Base-by-base conservation (phyloP, 257 asterid genomes). In the Marsdenia floribunda region DNA sequence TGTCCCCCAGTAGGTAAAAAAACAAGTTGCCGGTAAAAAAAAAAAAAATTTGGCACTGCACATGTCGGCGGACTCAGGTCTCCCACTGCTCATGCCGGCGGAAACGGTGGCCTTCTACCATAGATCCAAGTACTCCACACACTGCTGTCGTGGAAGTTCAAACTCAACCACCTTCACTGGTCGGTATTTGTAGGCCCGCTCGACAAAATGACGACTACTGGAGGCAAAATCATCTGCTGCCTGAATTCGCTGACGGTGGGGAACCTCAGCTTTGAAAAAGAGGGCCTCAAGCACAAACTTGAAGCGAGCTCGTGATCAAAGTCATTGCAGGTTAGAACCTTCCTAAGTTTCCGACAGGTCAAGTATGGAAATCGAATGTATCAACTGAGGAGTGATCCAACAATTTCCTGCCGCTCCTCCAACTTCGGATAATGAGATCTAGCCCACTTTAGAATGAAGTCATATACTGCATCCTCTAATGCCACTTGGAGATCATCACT, bases 401-500 rank as follows among this genome's bases (percentile, higher is more conserved):
- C 85, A 65, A 92, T 87, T 29, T 86, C 92, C 42, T 88, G 90
- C 60, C 97, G 82, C 71, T 94, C 96, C 68, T 89, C 93, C 65
- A 81, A 77, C 73, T 81, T 82, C 50, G 81, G 90, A 77, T 88
- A 89, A 76, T 86, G 93, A 37, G 86, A 54, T 76, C 89, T 84
- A 6, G 93, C 81, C 98, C 98, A 94, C 82, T 90, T 90, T 57
- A 92, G 77, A 0, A 87, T 92, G 47, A 94, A 89, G 82, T 94
- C 97, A 10, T 88, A 94, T 24, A 92, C 97, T 37, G 97, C 93
- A 80, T 94, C 97, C 80, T 94, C 99, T 38, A 96, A 91, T 29
- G 96, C 90, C 64, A 92, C 96, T 79, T 89, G 97, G 73, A 94
- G 95, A 67, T 88, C 96, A 40, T 92, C 97, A 60, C 98, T 92